These are phyloP conservation scores for Calophaca sinica DNA, from an alignment of 306 rosid genomes.

Conservation along the genomic window DNA sequence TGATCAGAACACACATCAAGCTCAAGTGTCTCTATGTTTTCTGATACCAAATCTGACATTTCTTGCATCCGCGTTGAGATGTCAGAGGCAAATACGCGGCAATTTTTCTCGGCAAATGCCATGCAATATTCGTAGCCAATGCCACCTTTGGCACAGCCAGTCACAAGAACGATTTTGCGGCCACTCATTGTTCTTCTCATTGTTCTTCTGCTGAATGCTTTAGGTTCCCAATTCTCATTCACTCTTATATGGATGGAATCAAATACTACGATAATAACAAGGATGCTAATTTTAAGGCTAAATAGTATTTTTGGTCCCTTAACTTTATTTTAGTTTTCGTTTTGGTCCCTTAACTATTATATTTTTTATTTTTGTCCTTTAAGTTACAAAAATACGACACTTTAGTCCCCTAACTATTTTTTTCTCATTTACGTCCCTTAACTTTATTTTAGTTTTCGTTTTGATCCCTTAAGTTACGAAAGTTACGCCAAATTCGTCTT, in stretches of 20 bases:
- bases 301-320: too few relatives aligned
- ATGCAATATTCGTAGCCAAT: conserved; percentile 84
- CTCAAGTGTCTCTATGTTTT: conserved; percentile 61
- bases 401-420: too few relatives aligned
- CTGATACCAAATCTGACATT: conserved; percentile 53
- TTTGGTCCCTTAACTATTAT: too few relatives aligned
- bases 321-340: too few relatives aligned
- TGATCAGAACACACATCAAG: conserved; percentile 71
- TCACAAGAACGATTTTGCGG: conserved; percentile 67
- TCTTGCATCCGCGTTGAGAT: conserved; percentile 58
- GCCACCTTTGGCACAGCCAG: conserved; percentile 89
- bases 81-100: conserved; percentile 73
- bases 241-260: conserved; percentile 22
- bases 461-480: too few relatives aligned
- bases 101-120: conserved; percentile 69
- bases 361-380: too few relatives aligned
- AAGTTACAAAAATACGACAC: too few relatives aligned
- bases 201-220: not conserved
- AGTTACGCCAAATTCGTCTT: too few relatives aligned
- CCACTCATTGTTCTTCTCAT: conserved; percentile 48
- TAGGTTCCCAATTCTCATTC: not conserved
- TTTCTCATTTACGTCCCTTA: too few relatives aligned
- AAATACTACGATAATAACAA: not conserved
- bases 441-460: too few relatives aligned
- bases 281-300: not conserved